Base-by-base conservation (phyloP, 768 basidiomycete genomes). In the Mycena amicta region DNA sequence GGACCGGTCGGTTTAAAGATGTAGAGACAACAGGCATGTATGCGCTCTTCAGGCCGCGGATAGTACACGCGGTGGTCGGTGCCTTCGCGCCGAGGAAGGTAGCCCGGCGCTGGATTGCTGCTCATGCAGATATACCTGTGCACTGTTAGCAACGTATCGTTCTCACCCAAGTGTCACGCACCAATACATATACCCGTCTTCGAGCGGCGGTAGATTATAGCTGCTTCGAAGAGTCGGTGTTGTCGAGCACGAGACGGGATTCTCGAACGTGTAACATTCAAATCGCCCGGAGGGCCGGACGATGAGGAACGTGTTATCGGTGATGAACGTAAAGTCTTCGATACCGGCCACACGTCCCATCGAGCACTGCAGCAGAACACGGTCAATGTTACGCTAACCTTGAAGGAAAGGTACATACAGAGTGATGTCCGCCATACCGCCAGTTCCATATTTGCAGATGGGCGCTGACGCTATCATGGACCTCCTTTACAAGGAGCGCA, bases 401-500 rank as follows among this genome's bases (percentile, higher is more conserved):
- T n/a, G n/a, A n/a, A n/a, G n/a, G n/a, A n/a, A n/a, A n/a, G n/a
- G n/a, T n/a, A 33, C 79, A 20, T 56, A 81, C 82, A n/a, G 79
- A 80, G 61, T 68, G 67, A 39, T 72, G 63, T 12, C 76, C 72
- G 15, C 70, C 72, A 56, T 71, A 60, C 26, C 73, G 72, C 82
- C 81, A 83, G 56, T 81, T 80, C 78, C 80, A 83, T 25, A 83
- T 78, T 65, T 81, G 76, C 23, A 84, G 67, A 63, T 79, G 78
- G 2, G 79, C 80, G 12, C 74, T 76, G 26, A 71, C 59, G 39
- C 70, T 72, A 25, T 76, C 73, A 26, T 76, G 68, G 2, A 77
- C 72, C 60, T 82, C 80, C 61, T 82, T 82, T 25, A 81, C 75
- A 12, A 83, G 71, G 18, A 83, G 72, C 15, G 79, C 79, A n/a